phyloP scores from a whole-genome alignment of 2,329 filamentous ascomycete species.

The Parafenestella ontariensis region DNA sequence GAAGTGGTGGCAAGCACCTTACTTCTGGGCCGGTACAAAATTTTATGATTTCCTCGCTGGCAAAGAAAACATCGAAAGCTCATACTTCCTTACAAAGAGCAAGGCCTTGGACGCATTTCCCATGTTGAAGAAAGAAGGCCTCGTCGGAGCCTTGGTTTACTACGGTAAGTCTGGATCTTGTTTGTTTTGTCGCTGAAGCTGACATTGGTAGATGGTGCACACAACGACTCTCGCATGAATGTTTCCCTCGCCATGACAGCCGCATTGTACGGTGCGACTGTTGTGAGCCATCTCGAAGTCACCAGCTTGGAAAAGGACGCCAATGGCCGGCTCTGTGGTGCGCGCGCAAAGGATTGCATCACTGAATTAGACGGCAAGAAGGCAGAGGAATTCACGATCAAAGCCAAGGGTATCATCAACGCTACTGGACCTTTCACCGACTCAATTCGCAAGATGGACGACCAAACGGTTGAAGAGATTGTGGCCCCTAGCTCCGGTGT shows the following conservation, averaged over 20 bases:
- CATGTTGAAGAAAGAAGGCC: slow-evolving; percentile 80
- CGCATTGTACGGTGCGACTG: slow-evolving; percentile 82
- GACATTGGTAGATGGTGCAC: slow-evolving; percentile 71
- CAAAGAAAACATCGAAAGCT: slow-evolving; percentile 85
- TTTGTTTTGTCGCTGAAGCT: slow-evolving; percentile 17
- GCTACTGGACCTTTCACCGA: slow-evolving; percentile 90
- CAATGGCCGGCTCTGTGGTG: slow-evolving; percentile 75
- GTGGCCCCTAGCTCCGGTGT: slow-evolving; percentile 86
- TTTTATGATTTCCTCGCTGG: slow-evolving; percentile 86
- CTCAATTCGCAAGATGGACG: slow-evolving; percentile 84
- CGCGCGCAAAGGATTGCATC: slow-evolving; percentile 74
- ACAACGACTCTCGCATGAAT: slow-evolving; percentile 94
- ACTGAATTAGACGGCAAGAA: slow-evolving; percentile 69
- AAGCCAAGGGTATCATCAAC: slow-evolving; percentile 84
- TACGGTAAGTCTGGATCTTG: slow-evolving; percentile 63
- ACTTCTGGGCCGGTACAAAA: slow-evolving; percentile 81
- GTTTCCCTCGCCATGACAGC: slow-evolving; percentile 87
- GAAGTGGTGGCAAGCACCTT: slow-evolving; percentile 83
- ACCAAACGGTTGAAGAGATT: slow-evolving; percentile 74
- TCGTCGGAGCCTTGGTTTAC: slow-evolving; percentile 85
- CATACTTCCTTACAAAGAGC: slow-evolving; percentile 85
- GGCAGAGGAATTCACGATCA: slow-evolving; percentile 70
- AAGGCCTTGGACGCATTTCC: slow-evolving; percentile 88
- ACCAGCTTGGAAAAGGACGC: slow-evolving; percentile 77
- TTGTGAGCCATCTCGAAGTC: slow-evolving; percentile 85